Evolutionary conservation across 805 yeast genomes (phyloP).

Genomic region (Sugiyamaella lignohabitans): DNA sequence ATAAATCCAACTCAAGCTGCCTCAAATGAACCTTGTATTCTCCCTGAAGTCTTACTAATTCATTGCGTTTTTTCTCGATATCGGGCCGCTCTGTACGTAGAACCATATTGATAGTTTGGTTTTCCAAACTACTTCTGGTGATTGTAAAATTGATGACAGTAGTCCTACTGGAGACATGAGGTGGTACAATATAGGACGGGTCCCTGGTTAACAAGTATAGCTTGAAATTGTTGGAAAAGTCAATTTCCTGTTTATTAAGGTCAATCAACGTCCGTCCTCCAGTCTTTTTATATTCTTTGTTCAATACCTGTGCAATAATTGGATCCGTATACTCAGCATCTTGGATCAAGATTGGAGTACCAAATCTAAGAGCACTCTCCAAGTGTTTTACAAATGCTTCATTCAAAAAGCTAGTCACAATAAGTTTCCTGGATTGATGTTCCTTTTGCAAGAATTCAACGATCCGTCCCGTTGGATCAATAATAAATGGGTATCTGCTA

Average conservation of each 20-base stretch:
- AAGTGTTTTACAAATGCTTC: constrained; percentile 57
- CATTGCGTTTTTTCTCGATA: constrained; percentile 50
- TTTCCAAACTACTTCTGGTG: constrained; percentile 61
- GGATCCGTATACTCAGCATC: constrained; percentile 85
- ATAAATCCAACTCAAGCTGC: constrained; percentile 50
- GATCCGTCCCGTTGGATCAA: constrained; percentile 63
- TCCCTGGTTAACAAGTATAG: constrained; percentile 59
- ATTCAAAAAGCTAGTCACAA: constrained; percentile 66
- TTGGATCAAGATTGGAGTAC: constrained; percentile 62
- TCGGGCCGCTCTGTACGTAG: constrained; percentile 58
- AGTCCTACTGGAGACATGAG: constrained; percentile 58
- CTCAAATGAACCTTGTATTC: constrained; percentile 52
- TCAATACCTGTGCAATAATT: constrained; percentile 53
- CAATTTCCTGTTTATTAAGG: constrained; percentile 59
- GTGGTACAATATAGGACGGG: constrained; percentile 39
- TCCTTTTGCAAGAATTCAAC: constrained; percentile 36
- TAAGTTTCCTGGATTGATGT: constrained; percentile 30
- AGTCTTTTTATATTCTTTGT: constrained; percentile 50
- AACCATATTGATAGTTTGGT: constrained; percentile 52
- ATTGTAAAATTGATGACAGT: constrained; percentile 63
- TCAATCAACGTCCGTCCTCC: constrained; percentile 66
- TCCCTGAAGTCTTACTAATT: constrained; percentile 48
- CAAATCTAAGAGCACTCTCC: constrained; percentile 79
- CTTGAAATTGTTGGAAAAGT: constrained; percentile 53
- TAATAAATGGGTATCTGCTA: constrained; percentile 46